Percentiles rank a stretch among this genome's conserved stretches.
Conservation (phyloP, 1,284 basidiomycete species). For the Mycena citricolor region DNA sequence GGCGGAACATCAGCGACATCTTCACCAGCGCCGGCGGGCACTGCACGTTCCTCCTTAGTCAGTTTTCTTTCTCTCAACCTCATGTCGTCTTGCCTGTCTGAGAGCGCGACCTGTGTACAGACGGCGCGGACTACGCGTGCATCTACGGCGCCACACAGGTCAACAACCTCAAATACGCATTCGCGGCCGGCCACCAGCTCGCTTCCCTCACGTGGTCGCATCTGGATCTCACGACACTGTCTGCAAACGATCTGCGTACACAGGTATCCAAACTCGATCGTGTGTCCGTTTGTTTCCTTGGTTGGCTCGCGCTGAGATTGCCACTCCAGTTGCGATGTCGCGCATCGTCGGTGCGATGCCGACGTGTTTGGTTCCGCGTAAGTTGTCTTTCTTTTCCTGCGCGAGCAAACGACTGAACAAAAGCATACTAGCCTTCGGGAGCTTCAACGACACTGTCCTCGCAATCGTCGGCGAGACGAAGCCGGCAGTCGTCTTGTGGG, state of each 20-base stretch:
- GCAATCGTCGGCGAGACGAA: slow-evolving; percentile 35
- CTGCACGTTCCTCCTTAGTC: slow-evolving; percentile 13
- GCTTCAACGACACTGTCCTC: slow-evolving; percentile 44
- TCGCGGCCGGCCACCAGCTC: slow-evolving; percentile 45
- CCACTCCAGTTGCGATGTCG: slow-evolving; percentile 40
- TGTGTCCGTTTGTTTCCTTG: slow-evolving; percentile 14
- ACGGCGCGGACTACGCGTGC: too few species aligned
- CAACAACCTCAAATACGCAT: slow-evolving; percentile 37
- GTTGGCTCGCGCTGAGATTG: background rate
- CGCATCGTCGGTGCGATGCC: slow-evolving; percentile 47
- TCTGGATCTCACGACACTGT: slow-evolving; percentile 42
- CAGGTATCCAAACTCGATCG: slow-evolving; percentile 1
- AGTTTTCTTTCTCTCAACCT: background rate
- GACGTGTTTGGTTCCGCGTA: slow-evolving; percentile 45
- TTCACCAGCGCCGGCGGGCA: background rate
- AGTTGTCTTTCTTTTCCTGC: slow-evolving; percentile 20
- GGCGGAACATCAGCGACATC: slow-evolving; percentile 5
- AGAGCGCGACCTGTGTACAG: slow-evolving; percentile 41
- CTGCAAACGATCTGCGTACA: slow-evolving; percentile 34
- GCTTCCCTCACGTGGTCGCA: slow-evolving; percentile 58
- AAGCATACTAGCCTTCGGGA: slow-evolving; percentile 33
- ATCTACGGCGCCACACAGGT: too few species aligned
- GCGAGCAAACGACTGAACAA: background rate
- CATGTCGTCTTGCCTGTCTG: background rate
- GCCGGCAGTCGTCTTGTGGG: slow-evolving; percentile 38